Base-by-base conservation (phyloP, 805 yeast genomes). In the Sugiyamaella lignohabitans region DNA sequence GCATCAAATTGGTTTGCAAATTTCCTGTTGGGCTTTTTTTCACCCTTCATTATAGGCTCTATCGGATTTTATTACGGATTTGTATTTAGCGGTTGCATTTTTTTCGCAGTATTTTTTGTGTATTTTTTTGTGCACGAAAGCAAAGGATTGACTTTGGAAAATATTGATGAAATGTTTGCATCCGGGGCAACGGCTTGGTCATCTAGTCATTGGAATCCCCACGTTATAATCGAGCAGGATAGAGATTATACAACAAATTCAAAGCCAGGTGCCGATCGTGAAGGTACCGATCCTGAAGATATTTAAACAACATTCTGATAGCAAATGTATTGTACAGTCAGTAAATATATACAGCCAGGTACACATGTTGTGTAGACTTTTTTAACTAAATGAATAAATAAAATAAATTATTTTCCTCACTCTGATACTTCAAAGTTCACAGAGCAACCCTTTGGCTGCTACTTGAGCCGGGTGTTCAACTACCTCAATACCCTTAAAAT, bases 61-160 rank as follows among this genome's bases (percentile, higher is more conserved):
- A 78, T 85, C 57, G 83, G 80, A 29, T 84, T 79, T 66, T 71
- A 72, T 54, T 75, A 76, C 55, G 94, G 94, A 1, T 81, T 74
- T 58, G 77, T 80, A 24, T 73, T 73, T 59, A 66, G 78, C 58
- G 84, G 84, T 2, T 79, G 84, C 62, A 67, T 79, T 68, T 65
- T 79, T 17, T 75, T 70, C 51, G 67, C 75, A 21, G 57, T 81
- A 62, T 70, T 82, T 66, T 87, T 82, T 64, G 84, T 84, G 45
- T 79, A 75, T 73, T 80, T 85, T 72, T 73, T 75, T 56, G 78
- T 87, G 50, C 79, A 80, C 57, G 91, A 84, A 68, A 87, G 95
- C 48, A 80, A 78, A 70, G 94, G 93, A 50, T 74, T 86, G 59
- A 75, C 86, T 36, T 74, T 87, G 63, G 95, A 86, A 68, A 87